Evolutionary conservation across 306 rosid species (phyloP).

Genomic region (Hippophae gyantsensis): DNA sequence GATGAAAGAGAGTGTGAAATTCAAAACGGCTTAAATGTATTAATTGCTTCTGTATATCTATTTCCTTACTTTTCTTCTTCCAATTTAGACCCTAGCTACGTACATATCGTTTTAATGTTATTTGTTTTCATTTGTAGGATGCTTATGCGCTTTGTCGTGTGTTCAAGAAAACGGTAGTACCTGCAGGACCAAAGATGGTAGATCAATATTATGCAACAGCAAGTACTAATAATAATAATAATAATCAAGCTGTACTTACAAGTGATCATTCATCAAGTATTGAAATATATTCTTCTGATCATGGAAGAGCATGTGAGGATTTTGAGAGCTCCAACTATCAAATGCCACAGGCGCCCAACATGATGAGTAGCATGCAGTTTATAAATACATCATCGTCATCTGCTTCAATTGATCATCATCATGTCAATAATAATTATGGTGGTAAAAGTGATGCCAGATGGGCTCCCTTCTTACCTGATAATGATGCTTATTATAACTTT

Average conservation of each 20-base stretch:
- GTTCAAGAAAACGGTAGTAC: conserved; percentile 52
- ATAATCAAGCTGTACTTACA: conserved; percentile 16
- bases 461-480: conserved; percentile 36
- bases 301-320: conserved; percentile 55
- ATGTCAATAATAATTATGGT: conserved; percentile 18
- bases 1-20: conserved; percentile 72
- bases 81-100: no score
- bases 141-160: conserved; percentile 87
- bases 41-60: neutral
- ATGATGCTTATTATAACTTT: conserved; percentile 25
- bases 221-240: conserved; percentile 13
- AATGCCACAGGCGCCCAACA: conserved; percentile 22
- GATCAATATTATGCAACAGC: conserved; percentile 43
- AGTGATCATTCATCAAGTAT: conserved; percentile 61
- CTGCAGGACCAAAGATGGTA: conserved; percentile 42
- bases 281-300: conserved; percentile 40
- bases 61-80: neutral
- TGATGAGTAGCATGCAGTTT: conserved; percentile 14
- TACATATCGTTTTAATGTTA: no score
- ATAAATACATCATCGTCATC: conserved; percentile 8
- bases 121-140: conserved; percentile 35
- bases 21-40: conserved; percentile 58
- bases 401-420: conserved; percentile 9
- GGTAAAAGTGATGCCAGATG: conserved; percentile 39
- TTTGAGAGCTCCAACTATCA: conserved; percentile 50